These are phyloP conservation scores for Euphorbia pulcherrima DNA, from an alignment of 345 rosid genomes.

Conservation along the genomic window DNA sequence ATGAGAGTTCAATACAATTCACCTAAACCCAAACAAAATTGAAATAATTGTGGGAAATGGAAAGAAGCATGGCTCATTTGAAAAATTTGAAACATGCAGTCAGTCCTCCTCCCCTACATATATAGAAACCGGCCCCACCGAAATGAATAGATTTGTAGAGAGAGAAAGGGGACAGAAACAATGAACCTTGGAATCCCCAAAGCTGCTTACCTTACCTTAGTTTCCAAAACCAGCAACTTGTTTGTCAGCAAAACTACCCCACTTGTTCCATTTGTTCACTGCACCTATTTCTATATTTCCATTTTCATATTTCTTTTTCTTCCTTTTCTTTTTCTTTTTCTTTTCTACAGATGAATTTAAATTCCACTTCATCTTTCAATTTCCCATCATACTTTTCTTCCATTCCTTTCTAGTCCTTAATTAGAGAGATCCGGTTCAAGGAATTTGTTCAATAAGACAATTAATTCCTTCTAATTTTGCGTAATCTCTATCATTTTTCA, in stretches of 20 bases:
- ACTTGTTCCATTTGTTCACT: slow-evolving; percentile 14
- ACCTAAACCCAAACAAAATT: too few species aligned
- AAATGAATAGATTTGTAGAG: neutral
- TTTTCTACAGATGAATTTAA: too few species aligned
- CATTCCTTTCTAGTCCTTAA: too few species aligned
- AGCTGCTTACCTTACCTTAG: too few species aligned
- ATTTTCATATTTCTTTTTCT: neutral
- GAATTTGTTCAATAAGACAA: neutral
- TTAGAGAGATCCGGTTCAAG: too few species aligned
- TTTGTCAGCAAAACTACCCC: slow-evolving; percentile 17
- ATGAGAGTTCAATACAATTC: too few species aligned
- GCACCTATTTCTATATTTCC: slow-evolving; percentile 8
- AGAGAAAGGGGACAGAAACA: slow-evolving; percentile 10
- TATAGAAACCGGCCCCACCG: neutral
- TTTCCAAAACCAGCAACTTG: slow-evolving; percentile 18
- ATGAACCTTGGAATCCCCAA: slow-evolving; percentile 20
- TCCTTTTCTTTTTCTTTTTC: neutral
- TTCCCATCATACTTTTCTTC: neutral
- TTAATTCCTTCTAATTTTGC: neutral
- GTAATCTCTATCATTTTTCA: neutral
- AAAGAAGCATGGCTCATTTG: too few species aligned
- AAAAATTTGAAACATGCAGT: too few species aligned
- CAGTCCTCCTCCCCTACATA: neutral
- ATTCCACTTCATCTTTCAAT: neutral
- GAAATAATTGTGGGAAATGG: too few species aligned